Evolutionary conservation across 306 rosid species (phyloP), one percentile per base, ranked within the genome.

Genomic region (Cicer yamashitae): DNA sequence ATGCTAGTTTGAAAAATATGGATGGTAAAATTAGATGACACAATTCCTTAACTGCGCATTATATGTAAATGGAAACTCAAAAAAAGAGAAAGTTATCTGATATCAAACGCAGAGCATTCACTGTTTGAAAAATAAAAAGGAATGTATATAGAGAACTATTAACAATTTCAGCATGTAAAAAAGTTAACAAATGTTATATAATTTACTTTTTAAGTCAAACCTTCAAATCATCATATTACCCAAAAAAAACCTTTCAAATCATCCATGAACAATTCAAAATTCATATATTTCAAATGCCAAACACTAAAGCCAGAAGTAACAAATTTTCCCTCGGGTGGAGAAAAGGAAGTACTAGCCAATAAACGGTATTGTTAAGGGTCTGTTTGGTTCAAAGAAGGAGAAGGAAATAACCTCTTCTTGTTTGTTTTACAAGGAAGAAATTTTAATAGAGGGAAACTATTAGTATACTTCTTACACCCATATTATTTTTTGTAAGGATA

Each of bases 291-390:
- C 38, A 48, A 61, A 74, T 47, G 46, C 37, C 6, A 66, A 50
- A 12, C 60, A 11, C 25, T 41, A 53, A 34, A 44, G 46, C 17
- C 45, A 30, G 13, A 47, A 65, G 45, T 8, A 66, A 58, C 22
- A 12, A 22, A 44, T 8, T n/a, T 64, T 10, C 3, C 1, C 34
- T 1, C 4, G 39, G 22, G 5, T 13, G 51, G 41, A 12, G 9
- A 43, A 30, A 30, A 45, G 46, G 63, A 60, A 78, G 56, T n/a
- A 7, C 13, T 38, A 25, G 48, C 63, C 63, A 81, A 45, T 30
- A 43, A 52, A 20, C 65, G 38, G 51, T 8, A 67, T 11, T 14
- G 2, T 62, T 62, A 39, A 10, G 7, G 8, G 40, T 58, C 7
- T 58, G 8, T 58, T 58, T 58, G 40, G 4, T 30, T 58, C 40